These are phyloP conservation scores for Fusarium denticulatum DNA, from an alignment of 2,329 filamentous ascomycete species.

Conservation along the genomic window DNA sequence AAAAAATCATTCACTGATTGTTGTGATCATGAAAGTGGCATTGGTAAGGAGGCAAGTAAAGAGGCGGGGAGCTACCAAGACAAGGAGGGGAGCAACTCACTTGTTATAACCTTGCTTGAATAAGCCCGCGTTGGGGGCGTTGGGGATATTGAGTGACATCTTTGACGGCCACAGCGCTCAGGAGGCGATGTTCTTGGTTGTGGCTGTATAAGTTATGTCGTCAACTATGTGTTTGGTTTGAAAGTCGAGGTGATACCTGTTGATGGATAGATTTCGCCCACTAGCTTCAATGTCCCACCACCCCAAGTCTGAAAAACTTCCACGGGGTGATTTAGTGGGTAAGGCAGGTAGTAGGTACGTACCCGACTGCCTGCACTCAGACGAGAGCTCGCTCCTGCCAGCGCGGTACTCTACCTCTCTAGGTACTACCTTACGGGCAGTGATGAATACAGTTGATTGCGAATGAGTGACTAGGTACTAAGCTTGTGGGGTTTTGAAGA, in stretches of 20 bases:
- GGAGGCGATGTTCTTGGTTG: conserved; percentile 21
- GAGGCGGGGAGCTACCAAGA: conserved; percentile 43
- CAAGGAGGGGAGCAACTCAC: conserved; percentile 62
- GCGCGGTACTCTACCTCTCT: not conserved
- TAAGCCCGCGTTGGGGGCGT: conserved; percentile 89
- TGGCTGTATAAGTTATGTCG: conserved; percentile 33
- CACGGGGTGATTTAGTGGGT: conserved; percentile 39
- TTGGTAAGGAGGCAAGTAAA: conserved; percentile 27
- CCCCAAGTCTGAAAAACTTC: conserved; percentile 42
- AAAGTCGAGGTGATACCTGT: conserved; percentile 37
- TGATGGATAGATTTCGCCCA: conserved; percentile 36
- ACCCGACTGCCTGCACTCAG: conserved; percentile 29
- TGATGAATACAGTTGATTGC: not conserved
- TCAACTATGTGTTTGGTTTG: conserved; percentile 26
- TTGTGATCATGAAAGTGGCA: conserved; percentile 2
- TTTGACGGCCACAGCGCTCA: conserved; percentile 40
- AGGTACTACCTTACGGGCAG: not conserved
- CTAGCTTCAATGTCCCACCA: conserved; percentile 39
- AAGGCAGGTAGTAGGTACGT: conserved; percentile 35
- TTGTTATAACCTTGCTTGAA: conserved; percentile 98
- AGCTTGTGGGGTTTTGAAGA: not conserved
- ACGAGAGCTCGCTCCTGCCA: not conserved
- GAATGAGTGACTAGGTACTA: not conserved
- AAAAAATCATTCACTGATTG: not conserved
- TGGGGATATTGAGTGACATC: conserved; percentile 98